Evolutionary conservation across 202 grass and related monocot genomes (phyloP).

Genomic region (Schoenoplectus triqueter): DNA sequence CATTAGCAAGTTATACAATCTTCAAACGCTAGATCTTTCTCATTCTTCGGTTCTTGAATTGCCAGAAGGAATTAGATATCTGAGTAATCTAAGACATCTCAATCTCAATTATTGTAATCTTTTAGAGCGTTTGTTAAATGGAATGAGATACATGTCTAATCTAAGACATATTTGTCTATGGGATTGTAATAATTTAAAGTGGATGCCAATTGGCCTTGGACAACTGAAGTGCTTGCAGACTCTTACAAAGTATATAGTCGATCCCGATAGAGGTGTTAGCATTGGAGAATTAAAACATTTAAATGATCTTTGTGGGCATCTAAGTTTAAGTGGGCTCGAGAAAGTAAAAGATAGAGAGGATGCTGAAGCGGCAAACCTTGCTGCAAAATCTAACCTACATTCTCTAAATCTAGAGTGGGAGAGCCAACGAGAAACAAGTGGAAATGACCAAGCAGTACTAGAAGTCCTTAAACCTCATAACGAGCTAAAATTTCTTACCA

Average conservation of each 20-base stretch:
- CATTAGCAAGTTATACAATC: constrained; percentile 21
- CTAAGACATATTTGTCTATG: no score
- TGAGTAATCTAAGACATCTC: constrained; percentile 44
- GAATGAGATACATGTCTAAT: no score
- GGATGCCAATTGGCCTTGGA: constrained; percentile 42
- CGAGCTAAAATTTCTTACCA: not conserved
- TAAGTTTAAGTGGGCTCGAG: constrained; percentile 27
- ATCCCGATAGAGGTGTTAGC: not conserved
- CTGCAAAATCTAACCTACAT: not conserved
- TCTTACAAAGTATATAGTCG: constrained; percentile 43
- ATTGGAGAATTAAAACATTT: constrained; percentile 31
- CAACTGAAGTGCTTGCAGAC: constrained; percentile 45
- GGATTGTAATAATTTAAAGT: not conserved
- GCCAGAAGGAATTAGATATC: constrained; percentile 38
- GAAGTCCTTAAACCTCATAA: constrained; percentile 33
- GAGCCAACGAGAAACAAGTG: not conserved
- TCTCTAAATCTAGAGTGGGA: constrained; percentile 22
- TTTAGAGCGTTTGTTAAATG: no score
- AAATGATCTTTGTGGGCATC: constrained; percentile 27
- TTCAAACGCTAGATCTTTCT: constrained; percentile 36
- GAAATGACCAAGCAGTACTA: constrained; percentile 25
- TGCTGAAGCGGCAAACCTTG: not conserved
- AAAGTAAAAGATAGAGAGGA: constrained; percentile 4
- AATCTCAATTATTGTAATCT: not conserved
- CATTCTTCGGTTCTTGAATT: not conserved